phyloP scores from a whole-genome alignment of 345 rosid genomes.

The Dovyalis caffra region DNA sequence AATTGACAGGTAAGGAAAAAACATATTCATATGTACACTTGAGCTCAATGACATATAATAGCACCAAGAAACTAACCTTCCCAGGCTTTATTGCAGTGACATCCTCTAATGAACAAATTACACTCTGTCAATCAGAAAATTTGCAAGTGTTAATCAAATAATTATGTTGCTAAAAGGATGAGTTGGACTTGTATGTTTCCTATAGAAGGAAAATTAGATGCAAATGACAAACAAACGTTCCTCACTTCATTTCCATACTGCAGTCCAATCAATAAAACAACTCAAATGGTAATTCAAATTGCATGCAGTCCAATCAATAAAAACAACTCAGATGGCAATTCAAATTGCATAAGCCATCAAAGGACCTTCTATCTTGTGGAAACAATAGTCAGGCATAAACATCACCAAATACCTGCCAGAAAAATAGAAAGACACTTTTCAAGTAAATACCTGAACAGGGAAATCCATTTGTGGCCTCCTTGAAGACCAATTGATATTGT shows the following conservation, averaged over 20 bases:
- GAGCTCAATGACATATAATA: not conserved
- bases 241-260: not conserved
- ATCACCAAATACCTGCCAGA: not conserved
- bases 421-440: not conserved
- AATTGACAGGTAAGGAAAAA: not conserved
- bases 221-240: not conserved
- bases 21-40: not conserved
- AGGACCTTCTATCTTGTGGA: not conserved
- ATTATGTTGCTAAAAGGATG: not conserved
- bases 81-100: constrained; percentile 72
- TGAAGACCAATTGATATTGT: constrained; percentile 80
- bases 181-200: not conserved
- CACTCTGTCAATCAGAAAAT: constrained; percentile 57
- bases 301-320: not conserved
- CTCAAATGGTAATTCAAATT: not conserved
- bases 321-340: not conserved
- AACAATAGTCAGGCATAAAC: not conserved
- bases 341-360: not conserved
- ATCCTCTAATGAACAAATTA: constrained; percentile 90
- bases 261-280: not conserved
- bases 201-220: not conserved
- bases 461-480: constrained; percentile 98
- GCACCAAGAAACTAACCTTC: constrained; percentile 46
- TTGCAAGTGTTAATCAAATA: constrained; percentile 13
- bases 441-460: constrained; percentile 80